phyloP scores from a whole-genome alignment of 805 yeast species.

The Yarrowia sp. region DNA sequence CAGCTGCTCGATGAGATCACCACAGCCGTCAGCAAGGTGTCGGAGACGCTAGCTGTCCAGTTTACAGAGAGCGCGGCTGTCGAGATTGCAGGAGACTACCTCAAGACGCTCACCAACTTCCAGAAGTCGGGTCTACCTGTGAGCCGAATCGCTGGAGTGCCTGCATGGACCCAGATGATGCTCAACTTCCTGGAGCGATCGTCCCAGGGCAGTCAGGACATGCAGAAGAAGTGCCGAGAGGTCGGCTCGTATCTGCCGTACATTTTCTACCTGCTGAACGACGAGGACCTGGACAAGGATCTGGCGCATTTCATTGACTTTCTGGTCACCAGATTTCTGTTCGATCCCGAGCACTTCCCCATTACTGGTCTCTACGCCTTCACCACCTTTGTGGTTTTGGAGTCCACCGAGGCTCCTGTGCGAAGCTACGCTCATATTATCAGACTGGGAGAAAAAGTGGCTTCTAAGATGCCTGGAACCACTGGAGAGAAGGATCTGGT shows the following conservation, averaged over 20 bases:
- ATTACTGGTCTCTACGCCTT: slow-evolving; percentile 18
- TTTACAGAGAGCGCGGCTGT: not conserved
- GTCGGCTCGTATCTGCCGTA: slow-evolving; percentile 11
- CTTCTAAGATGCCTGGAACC: not conserved
- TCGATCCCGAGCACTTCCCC: slow-evolving; percentile 19
- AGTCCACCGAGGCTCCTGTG: not conserved
- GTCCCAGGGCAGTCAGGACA: not conserved
- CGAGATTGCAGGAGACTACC: not conserved
- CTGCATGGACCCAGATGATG: slow-evolving; percentile 6
- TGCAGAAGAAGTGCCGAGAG: slow-evolving; percentile 24
- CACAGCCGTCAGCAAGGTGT: slow-evolving; percentile 6
- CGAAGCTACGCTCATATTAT: not conserved
- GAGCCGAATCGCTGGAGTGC: not conserved
- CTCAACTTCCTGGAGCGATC: slow-evolving; percentile 1
- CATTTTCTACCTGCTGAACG: not conserved
- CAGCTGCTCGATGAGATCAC: slow-evolving; percentile 11
- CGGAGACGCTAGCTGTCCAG: not conserved
- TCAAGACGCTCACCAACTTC: slow-evolving; percentile 3
- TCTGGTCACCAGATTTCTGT: slow-evolving; percentile 10
- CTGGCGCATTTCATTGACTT: not conserved
- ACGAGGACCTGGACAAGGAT: not conserved
- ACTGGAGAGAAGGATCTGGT: slow-evolving; percentile 8
- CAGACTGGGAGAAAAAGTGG: slow-evolving; percentile 1
- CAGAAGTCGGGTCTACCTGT: not conserved
- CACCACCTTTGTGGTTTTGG: not conserved